Evolutionary conservation across 176 grass and related monocot genomes (phyloP), one percentile per base, ranked within the genome.

Genomic region (Puccinellia tenuiflora): DNA sequence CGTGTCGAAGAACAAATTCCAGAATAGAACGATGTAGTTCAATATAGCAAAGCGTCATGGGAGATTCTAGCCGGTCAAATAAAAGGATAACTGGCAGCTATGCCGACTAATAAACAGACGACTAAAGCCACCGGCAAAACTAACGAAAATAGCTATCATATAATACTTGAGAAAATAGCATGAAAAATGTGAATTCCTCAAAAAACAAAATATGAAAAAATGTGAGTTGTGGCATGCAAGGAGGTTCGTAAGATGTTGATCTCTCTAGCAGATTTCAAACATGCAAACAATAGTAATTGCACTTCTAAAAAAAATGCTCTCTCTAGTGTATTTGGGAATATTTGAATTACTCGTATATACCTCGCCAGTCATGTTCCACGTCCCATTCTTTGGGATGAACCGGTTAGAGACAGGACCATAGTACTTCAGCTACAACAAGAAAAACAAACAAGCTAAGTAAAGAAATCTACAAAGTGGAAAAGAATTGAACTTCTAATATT

Each of bases 301-400:
- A 10, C 69, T 47, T 26, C 6, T 73, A 73, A 47, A 35, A 24
- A 24, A 2, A n/a, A n/a, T 28, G 68, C 2, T 37, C 1, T 3
- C 20, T 75, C 17, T 54, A 48, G n/a, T 61, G 3, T 40, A 73
- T 56, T n/a, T 21, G 55, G 33, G 30, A 43, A 18, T 15, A 17
- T 16, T 77, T 57, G n/a, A 68, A 15, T 35, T 83, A 22, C 4
- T 81, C 39, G 20, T 70, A 43, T n/a, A 5, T 86, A 94, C 92
- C 92, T 51, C 91, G 7, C 39, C 52, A 17, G 11, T 74, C 92
- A 94, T 91, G 55, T 91, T 94, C 88, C 92, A 94, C 1, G 40
- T 10, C 3, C 92, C 92, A 47, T 63, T n/a, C 13, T 29, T 53
- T 67, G 88, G 92, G 7, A 1, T 1, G 64, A 64, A 84, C 6